These are phyloP conservation scores for Eucalyptus rudis DNA, from an alignment of 345 rosid species.

Conservation along the genomic window DNA sequence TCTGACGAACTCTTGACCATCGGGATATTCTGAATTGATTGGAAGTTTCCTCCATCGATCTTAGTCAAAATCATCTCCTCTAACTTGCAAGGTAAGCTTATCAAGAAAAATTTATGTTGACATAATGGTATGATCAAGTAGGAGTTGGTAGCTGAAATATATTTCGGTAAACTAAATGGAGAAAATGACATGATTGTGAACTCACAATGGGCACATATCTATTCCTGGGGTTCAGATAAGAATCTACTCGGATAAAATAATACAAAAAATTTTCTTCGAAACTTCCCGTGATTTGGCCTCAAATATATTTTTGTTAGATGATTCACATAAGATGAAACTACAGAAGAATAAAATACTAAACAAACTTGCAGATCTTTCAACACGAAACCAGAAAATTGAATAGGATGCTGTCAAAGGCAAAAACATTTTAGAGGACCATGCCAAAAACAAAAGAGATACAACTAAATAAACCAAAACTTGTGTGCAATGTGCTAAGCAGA, in stretches of 20 bases:
- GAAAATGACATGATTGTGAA: neutral
- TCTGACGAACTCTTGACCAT: neutral
- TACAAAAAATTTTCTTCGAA: neutral
- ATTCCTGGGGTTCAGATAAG: neutral
- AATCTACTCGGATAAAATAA: neutral
- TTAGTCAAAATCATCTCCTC: neutral
- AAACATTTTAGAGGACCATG: neutral
- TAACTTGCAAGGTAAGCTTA: neutral
- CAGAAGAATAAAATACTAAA: neutral
- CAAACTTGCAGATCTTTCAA: neutral
- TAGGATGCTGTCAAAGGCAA: neutral
- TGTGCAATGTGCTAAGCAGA: neutral
- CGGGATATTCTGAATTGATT: neutral
- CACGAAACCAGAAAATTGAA: neutral
- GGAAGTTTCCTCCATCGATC: neutral
- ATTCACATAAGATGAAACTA: neutral
- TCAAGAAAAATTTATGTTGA: neutral
- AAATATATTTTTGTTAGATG: neutral
- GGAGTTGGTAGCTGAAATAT: neutral
- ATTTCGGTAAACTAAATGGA: neutral
- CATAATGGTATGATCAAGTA: neutral
- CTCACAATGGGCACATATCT: neutral
- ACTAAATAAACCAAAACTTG: neutral
- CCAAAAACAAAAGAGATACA: too few relatives aligned
- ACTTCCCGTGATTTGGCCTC: neutral